These are phyloP conservation scores for Amborella trichopoda DNA, from an alignment of 164 flowering plant species.

Conservation along the genomic window DNA sequence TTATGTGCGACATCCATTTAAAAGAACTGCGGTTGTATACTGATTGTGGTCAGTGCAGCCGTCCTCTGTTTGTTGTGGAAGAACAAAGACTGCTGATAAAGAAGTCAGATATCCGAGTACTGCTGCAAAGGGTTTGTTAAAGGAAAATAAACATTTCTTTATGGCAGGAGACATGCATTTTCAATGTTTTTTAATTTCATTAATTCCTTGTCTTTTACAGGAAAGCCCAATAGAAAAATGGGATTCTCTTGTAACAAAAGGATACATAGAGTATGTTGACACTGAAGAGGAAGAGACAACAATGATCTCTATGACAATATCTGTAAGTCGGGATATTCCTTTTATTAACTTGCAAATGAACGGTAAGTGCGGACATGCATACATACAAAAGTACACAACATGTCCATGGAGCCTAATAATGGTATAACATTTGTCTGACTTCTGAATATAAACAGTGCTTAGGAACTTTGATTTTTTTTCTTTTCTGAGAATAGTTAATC, in stretches of 20 bases:
- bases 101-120: constrained; percentile 67
- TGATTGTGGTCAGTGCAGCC: constrained; percentile 98
- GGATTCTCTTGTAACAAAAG: constrained; percentile 90
- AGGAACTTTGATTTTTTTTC: too few relatives aligned
- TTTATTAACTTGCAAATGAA: too few relatives aligned
- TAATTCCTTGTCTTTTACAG: constrained; percentile 23
- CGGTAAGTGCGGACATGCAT: too few relatives aligned
- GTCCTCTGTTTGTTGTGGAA: constrained; percentile 94
- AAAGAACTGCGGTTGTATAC: constrained; percentile 89
- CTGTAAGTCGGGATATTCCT: too few relatives aligned
- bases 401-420: too few relatives aligned
- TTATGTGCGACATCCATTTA: constrained; percentile 81
- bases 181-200: not conserved
- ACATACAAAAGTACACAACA: too few relatives aligned
- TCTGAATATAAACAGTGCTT: too few relatives aligned
- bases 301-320: constrained; percentile 96
- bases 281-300: constrained; percentile 99
- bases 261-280: constrained; percentile 85
- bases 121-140: constrained; percentile 73
- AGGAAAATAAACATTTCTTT: not conserved
- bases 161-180: not conserved
- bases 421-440: too few relatives aligned
- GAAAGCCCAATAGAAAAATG: constrained; percentile 84
- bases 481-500: too few relatives aligned
- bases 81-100: constrained; percentile 82